Conservation (phyloP, 1,284 basidiomycete genomes). For the Cryptococcus sp. region DNA sequence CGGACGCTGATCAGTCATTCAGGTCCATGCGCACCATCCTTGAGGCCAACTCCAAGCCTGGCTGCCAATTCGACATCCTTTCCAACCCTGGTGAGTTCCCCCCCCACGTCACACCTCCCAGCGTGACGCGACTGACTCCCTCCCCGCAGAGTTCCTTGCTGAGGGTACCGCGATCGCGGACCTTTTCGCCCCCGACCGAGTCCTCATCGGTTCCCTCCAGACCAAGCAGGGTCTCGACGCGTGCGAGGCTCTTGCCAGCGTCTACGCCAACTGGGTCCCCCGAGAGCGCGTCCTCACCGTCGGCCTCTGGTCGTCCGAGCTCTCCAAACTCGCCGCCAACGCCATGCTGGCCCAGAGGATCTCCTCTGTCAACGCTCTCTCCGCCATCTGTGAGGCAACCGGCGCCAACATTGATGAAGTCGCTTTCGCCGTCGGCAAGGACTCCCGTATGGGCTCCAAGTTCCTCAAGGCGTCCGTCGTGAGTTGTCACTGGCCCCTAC, state of each 20-base stretch:
- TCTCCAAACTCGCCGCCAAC: conserved; percentile 97
- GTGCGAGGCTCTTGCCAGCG: conserved; percentile 66
- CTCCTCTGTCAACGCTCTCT: conserved; percentile 95
- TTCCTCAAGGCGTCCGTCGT: conserved; percentile 75
- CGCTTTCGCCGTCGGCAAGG: conserved; percentile 87
- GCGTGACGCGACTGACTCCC: background rate
- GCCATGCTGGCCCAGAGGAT: conserved; percentile 98
- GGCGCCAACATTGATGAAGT: conserved; percentile 99
- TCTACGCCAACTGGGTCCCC: conserved; percentile 96
- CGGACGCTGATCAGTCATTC: conserved; percentile 1
- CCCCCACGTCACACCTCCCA: background rate
- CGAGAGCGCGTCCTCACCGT: conserved; percentile 82
- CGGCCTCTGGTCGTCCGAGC: conserved; percentile 97
- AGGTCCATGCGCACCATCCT: conserved; percentile 95
- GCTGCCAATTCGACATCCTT: conserved; percentile 92
- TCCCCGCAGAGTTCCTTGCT: conserved; percentile 76
- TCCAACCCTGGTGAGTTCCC: conserved; percentile 73
- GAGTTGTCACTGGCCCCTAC: conserved; percentile 4
- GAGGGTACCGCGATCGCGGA: conserved; percentile 95
- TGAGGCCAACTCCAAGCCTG: conserved; percentile 91
- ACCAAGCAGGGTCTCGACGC: conserved; percentile 79
- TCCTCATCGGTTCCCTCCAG: conserved; percentile 93
- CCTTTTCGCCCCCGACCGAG: conserved; percentile 84
- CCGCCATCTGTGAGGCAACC: conserved; percentile 99
- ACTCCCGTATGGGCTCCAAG: conserved; percentile 88